Evolutionary conservation across 441 rosid species (phyloP).

Genomic region (Pelargonium australe): DNA sequence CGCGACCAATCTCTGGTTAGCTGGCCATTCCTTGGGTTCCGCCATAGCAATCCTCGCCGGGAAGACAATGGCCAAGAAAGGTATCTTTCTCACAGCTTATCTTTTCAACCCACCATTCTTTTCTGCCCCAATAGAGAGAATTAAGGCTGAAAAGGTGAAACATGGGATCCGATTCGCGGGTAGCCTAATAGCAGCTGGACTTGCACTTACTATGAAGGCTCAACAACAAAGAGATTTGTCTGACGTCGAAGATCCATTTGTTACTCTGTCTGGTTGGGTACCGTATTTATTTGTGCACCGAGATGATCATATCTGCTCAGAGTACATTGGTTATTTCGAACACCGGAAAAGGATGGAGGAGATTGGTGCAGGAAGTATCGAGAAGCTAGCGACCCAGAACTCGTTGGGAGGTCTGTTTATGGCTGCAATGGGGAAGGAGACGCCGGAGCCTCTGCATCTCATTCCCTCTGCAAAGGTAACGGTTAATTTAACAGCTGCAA

Average conservation of each 20-base stretch:
- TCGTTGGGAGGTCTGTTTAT: slow-evolving; percentile 29
- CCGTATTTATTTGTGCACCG: slow-evolving; percentile 38
- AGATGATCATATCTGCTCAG: slow-evolving; percentile 36
- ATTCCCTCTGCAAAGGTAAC: slow-evolving; percentile 36
- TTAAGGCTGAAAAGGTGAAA: slow-evolving; percentile 32
- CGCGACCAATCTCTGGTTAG: slow-evolving; percentile 29
- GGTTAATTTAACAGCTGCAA: slow-evolving; percentile 18
- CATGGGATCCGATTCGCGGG: slow-evolving; percentile 27
- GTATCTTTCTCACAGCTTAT: slow-evolving; percentile 29
- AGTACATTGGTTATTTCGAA: slow-evolving; percentile 39
- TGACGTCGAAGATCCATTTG: slow-evolving; percentile 24
- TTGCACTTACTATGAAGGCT: slow-evolving; percentile 32
- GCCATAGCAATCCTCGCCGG: slow-evolving; percentile 44
- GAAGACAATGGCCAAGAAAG: slow-evolving; percentile 33
- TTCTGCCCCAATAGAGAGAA: slow-evolving; percentile 32
- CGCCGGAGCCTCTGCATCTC: slow-evolving; percentile 32
- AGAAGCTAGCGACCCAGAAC: slow-evolving; percentile 32
- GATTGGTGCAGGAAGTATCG: slow-evolving; percentile 33
- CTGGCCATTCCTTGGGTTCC: slow-evolving; percentile 51
- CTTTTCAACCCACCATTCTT: slow-evolving; percentile 48
- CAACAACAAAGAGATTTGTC: slow-evolving; percentile 9
- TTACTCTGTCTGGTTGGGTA: slow-evolving; percentile 32
- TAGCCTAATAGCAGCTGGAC: slow-evolving; percentile 38
- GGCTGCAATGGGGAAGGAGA: slow-evolving; percentile 22
- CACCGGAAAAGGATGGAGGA: slow-evolving; percentile 39